Evolutionary conservation across 495 filamentous ascomycete genomes (phyloP).

Genomic region (Aspergillus funiculosus): DNA sequence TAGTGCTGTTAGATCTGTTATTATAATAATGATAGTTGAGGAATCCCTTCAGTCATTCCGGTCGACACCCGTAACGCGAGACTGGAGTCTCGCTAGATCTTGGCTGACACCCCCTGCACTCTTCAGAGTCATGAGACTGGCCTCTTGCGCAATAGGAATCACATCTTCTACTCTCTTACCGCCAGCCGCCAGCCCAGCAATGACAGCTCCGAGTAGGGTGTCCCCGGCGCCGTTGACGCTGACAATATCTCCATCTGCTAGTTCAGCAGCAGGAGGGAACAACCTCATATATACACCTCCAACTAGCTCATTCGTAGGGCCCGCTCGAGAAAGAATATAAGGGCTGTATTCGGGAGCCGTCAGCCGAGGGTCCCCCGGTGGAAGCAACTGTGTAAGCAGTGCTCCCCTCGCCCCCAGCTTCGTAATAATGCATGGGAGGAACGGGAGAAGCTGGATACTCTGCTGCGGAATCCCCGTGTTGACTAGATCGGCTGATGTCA

Average conservation of each 20-base stretch:
- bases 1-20: background rate
- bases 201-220: conserved; percentile 77
- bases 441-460: conserved; percentile 79
- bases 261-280: conserved; percentile 61
- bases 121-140: conserved; percentile 67
- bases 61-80: background rate
- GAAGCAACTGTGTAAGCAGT: conserved; percentile 65
- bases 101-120: conserved; percentile 64
- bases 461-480: conserved; percentile 78
- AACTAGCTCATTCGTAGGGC: conserved; percentile 46
- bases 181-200: conserved; percentile 56
- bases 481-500: conserved; percentile 58
- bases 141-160: conserved; percentile 57
- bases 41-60: background rate
- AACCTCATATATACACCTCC: conserved; percentile 82
- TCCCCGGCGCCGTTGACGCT: conserved; percentile 95
- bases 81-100: conserved; percentile 18
- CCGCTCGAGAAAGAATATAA: conserved; percentile 61
- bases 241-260: conserved; percentile 57
- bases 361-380: conserved; percentile 57
- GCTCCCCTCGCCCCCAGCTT: conserved; percentile 80
- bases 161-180: conserved; percentile 34
- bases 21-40: background rate
- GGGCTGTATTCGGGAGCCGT: conserved; percentile 52
- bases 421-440: conserved; percentile 73